These are phyloP conservation scores for Bromus sterilis DNA, from an alignment of 176 grass and related monocot species.

Conservation along the genomic window DNA sequence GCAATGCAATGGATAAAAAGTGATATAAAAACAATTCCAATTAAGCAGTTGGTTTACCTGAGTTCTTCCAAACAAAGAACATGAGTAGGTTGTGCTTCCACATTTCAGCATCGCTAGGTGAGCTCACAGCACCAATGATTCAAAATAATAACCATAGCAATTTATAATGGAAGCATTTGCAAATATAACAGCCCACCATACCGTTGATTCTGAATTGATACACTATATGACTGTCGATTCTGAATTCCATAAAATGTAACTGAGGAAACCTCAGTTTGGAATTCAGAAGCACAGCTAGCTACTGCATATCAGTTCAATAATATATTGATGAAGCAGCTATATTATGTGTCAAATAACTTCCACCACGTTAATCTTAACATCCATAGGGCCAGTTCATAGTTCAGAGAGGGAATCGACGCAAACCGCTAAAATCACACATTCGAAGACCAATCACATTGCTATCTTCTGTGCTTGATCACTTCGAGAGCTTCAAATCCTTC, in stretches of 20 bases:
- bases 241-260: too few species aligned
- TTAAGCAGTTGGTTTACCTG: not conserved
- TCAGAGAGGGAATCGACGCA: not conserved
- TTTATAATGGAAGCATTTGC: too few species aligned
- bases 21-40: not conserved
- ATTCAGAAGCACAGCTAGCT: too few species aligned
- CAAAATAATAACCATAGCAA: not conserved
- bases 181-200: too few species aligned
- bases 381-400: not conserved
- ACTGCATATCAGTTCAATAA: not conserved
- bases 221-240: too few species aligned
- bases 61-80: not conserved
- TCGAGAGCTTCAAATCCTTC: not conserved
- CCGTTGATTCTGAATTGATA: too few species aligned
- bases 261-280: too few species aligned
- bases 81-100: not conserved
- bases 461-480: not conserved
- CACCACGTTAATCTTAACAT: not conserved
- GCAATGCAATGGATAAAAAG: not conserved
- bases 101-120: not conserved
- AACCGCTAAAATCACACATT: not conserved
- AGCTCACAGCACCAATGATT: too few species aligned
- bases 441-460: not conserved
- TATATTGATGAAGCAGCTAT: not conserved
- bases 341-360: too few species aligned